These are phyloP conservation scores for Cardamine occulta DNA, from an alignment of 345 rosid genomes.

Conservation along the genomic window DNA sequence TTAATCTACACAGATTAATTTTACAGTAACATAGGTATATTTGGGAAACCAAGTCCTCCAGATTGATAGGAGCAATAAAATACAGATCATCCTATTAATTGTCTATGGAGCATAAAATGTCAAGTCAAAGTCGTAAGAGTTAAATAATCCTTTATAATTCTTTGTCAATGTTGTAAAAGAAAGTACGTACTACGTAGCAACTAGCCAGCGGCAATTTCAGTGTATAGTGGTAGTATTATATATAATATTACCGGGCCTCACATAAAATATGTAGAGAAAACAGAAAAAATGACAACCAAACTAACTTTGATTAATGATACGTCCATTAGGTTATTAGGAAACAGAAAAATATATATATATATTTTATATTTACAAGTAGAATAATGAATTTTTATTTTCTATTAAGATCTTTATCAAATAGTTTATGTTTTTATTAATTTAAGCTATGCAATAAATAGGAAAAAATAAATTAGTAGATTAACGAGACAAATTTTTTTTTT, in stretches of 20 bases:
- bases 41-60: constrained; percentile 39
- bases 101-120: constrained; percentile 8
- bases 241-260: background rate
- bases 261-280: background rate
- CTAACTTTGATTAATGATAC: background rate
- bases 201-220: background rate
- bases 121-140: constrained; percentile 35
- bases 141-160: background rate
- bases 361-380: background rate
- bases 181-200: constrained; percentile 1
- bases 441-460: background rate
- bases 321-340: background rate
- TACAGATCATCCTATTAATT: constrained; percentile 6
- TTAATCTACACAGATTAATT: background rate
- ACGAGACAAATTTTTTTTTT: background rate
- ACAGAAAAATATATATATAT: background rate
- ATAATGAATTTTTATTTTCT: too few species aligned
- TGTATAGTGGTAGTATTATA: background rate
- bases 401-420: too few species aligned
- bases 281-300: too few species aligned
- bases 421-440: background rate
- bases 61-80: constrained; percentile 34
- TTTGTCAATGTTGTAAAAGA: constrained; percentile 11
- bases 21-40: constrained; percentile 25
- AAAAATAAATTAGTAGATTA: background rate